phyloP scores from a whole-genome alignment of 768 basidiomycete species.

The Russula dissimulans region DNA sequence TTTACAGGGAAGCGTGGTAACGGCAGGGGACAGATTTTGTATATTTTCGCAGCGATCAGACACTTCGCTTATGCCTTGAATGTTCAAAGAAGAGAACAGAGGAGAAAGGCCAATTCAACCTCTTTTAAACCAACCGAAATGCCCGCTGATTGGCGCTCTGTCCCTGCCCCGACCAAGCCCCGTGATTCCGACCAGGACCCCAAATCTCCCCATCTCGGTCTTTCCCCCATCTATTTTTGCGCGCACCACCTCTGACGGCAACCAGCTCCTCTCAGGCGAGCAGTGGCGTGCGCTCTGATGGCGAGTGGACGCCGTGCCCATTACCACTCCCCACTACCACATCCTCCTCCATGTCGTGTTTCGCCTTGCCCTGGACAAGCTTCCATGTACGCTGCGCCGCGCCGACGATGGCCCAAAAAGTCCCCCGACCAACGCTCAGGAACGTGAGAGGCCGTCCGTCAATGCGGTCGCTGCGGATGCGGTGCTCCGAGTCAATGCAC shows the following conservation, averaged over 20 bases:
- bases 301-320: neutral
- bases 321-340: neutral
- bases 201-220: neutral
- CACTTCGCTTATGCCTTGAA: too few relatives aligned
- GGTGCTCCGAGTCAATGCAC: slow-evolving; percentile 59
- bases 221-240: too few relatives aligned
- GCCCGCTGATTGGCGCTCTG: slow-evolving; percentile 1
- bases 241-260: neutral
- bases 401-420: neutral
- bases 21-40: neutral
- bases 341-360: neutral
- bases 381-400: neutral
- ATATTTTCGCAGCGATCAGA: neutral
- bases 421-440: neutral
- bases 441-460: slow-evolving; percentile 26
- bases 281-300: slow-evolving; percentile 4
- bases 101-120: too few relatives aligned
- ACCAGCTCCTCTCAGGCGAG: neutral
- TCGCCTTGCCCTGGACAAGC: neutral
- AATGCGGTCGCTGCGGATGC: slow-evolving; percentile 57
- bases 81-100: too few relatives aligned
- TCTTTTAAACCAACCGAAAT: neutral
- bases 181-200: neutral
- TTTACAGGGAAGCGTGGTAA: neutral
- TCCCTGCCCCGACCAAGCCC: too few relatives aligned